Conservation (phyloP, 768 basidiomycete genomes). For the Cystobasidium ongulense region DNA sequence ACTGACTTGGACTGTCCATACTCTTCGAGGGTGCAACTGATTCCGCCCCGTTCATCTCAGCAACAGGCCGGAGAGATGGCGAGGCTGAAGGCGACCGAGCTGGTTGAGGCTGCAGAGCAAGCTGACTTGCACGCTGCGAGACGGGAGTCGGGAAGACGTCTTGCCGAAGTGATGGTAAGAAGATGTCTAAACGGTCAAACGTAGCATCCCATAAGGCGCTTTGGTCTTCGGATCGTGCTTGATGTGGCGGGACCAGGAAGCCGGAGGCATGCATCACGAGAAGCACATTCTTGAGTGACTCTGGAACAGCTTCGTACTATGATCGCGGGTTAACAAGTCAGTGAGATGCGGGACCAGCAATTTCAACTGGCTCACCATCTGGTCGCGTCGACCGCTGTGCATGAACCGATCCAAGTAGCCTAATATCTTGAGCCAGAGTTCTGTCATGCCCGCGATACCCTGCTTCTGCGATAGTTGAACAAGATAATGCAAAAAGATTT, state of each 20-base stretch:
- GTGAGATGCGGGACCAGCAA: not conserved
- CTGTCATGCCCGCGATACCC: conserved; percentile 54
- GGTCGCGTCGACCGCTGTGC: conserved; percentile 72
- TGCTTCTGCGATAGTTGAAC: conserved; percentile 39
- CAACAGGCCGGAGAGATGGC: not conserved
- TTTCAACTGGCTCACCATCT: conserved; percentile 57
- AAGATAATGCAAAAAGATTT: conserved; percentile 81
- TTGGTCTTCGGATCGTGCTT: conserved; percentile 55
- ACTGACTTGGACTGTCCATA: conserved; percentile 1
- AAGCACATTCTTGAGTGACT: conserved; percentile 91
- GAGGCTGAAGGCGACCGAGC: conserved; percentile 13
- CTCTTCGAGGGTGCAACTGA: not conserved
- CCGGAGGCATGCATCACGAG: conserved; percentile 88
- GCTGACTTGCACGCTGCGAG: conserved; percentile 21
- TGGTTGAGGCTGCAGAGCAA: conserved; percentile 22
- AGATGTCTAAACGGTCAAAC: conserved; percentile 75
- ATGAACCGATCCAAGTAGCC: conserved; percentile 83
- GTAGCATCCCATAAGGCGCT: conserved; percentile 67
- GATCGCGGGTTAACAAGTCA: too few species aligned
- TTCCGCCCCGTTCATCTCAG: not conserved
- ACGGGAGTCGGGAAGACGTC: conserved; percentile 52
- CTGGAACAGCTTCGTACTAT: conserved; percentile 88
- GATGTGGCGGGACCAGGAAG: conserved; percentile 62
- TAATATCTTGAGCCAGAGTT: conserved; percentile 80
- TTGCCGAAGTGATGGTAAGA: conserved; percentile 79